Base-by-base conservation (phyloP, 148 eudicot genomes). In the Rhododendron vialii region DNA sequence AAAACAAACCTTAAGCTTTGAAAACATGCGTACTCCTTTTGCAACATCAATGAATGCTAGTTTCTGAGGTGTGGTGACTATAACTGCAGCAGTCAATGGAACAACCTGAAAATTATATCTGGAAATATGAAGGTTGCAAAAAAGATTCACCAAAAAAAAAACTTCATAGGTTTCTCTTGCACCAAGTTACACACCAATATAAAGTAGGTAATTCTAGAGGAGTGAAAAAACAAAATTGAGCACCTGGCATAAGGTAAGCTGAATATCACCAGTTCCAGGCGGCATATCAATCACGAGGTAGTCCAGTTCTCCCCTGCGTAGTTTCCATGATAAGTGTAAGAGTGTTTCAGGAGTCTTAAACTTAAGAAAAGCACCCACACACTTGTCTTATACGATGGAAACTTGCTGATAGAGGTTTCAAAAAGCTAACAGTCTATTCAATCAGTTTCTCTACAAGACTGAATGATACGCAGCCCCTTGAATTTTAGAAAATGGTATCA, bases 1-100 rank as follows among this genome's bases (percentile, higher is more conserved):
- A 4, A 86, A 43, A 28, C 78, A 82, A 87, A 93, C 99, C 99
- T 95, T 95, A 33, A 98, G 96, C 93, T 94, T 98, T 26, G 99
- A 98, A 88, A 98, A 98, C 99, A 98, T 98, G 88, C 99, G 96
- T 81, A 98, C 99, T 87, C 99, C 99, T 92, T 98, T 98, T 53
- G 99, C 99, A 83, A 98, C 98, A 89, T 98, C 98, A 35, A 98
- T 95, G 78, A 98, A 98, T 85, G 99, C 95, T 59, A 98, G 92
- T 91, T 95, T 98, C 89, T 98, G 98, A 84, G 99, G 98, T 83
- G 99, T 98, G 57, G 99, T 98, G 84, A 98, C 99, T 61, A 98
- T 95, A 80, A 98, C 99, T 86, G 99, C 99, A 88, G 98, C 99
- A 84, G 98, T 95, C 88, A 98, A 86, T 73, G 99, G 99, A 88